Evolutionary conservation across 495 filamentous ascomycete species (phyloP), one percentile per base, ranked within the genome.

Genomic region (Coniosporium apollinis): DNA sequence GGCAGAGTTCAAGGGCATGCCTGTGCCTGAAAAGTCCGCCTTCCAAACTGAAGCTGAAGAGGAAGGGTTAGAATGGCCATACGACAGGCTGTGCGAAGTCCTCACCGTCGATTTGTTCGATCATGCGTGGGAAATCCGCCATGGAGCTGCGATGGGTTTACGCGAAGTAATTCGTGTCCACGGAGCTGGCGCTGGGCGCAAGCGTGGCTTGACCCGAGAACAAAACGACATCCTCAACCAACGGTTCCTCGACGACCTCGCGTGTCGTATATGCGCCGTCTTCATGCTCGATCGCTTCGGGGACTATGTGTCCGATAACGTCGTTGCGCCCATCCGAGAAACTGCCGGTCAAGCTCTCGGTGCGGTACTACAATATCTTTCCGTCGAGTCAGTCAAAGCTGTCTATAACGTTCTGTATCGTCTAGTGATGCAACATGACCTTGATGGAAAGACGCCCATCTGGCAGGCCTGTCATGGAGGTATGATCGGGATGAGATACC

Each of bases 381-480:
- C 81, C 9, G 60, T 75, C 0, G 54, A 60, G 20, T 81, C 82
- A 19, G 86, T 96, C 31, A 69, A 83, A 39, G 64, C 70, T 28
- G 77, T 86, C 29, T 94, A 94, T 44, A 66, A 64, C 15, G 72
- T 85, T 28, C 64, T 97, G 11, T 76, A 85, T 39, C 69, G 79
- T 14, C 78, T 97, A 56, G 82, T 96, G 28, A 91, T 93, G 82
- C 83, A 94, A 51, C 72, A 69, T 28, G 83, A 86, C 38, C 60
- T 91, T 14, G 66, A 67, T 7, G 57, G 85, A 4, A 41, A 40
- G 5, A 67, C 74, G 3, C 66, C 66, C 5, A 61, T 82, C 13
- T 97, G 89, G 89, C 82, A 93, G 39, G 80, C 94, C 17, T 93
- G 86, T 49, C 91, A 97, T 56, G 89, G 89, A 39, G 89, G 91